phyloP scores from a whole-genome alignment of 129 eudicot genomes.

The Saussurea involucrata region DNA sequence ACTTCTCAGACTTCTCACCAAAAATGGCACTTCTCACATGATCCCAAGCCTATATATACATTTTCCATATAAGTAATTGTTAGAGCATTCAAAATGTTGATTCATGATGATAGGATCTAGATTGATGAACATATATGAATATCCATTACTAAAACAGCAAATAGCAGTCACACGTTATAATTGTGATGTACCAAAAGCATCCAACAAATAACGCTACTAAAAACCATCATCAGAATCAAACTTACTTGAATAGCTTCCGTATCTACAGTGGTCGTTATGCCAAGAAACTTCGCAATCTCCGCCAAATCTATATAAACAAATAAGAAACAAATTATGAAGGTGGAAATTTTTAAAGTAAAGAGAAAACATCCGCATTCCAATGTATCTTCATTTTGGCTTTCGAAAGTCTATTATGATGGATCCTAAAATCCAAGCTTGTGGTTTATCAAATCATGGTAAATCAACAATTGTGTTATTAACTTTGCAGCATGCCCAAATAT shows the following conservation, averaged over 20 bases:
- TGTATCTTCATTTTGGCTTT: not conserved
- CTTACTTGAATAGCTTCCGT: slow-evolving; percentile 94
- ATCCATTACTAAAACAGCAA: not conserved
- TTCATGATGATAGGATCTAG: not conserved
- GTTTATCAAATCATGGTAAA: not conserved
- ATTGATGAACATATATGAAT: not conserved
- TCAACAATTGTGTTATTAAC: slow-evolving; percentile 1
- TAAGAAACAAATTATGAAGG: not conserved
- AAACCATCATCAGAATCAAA: slow-evolving; percentile 12
- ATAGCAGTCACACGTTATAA: not conserved
- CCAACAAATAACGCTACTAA: slow-evolving; percentile 1
- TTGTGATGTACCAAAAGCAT: not conserved
- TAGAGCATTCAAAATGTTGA: not conserved
- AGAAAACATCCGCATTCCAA: not conserved
- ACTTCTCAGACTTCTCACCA: too few relatives aligned
- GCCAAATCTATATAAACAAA: slow-evolving; percentile 66
- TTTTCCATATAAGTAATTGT: not conserved
- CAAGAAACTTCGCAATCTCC: slow-evolving; percentile 96
- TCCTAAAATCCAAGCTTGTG: not conserved
- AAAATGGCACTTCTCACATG: too few relatives aligned
- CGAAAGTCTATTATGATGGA: not conserved
- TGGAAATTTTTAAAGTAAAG: not conserved
- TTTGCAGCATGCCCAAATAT: not conserved
- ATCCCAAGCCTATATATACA: not conserved
- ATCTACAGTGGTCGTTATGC: slow-evolving; percentile 82